Conservation (phyloP, 768 basidiomycete species). For the Boletus sp. region DNA sequence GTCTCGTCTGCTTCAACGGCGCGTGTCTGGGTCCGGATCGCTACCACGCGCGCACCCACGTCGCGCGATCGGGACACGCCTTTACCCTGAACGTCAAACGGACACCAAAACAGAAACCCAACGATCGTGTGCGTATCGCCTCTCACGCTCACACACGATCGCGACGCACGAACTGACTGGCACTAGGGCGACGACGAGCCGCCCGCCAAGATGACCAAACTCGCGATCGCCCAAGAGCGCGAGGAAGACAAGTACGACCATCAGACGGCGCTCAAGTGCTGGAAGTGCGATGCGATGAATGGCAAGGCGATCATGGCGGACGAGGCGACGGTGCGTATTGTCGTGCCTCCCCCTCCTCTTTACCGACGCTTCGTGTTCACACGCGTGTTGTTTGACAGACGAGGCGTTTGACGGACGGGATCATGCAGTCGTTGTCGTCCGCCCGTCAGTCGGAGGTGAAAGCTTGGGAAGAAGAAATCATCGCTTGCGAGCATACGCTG, state of each 20-base stretch:
- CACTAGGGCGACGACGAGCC: constrained; percentile 74
- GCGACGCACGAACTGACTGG: background rate
- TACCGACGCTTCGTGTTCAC: background rate
- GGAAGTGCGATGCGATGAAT: constrained; percentile 57
- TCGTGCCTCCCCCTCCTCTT: too few species aligned
- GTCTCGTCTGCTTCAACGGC: constrained; percentile 92
- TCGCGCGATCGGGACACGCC: constrained; percentile 64
- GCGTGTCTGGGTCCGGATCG: constrained; percentile 64
- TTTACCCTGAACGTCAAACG: constrained; percentile 83
- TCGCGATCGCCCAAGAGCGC: constrained; percentile 81
- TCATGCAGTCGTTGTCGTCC: constrained; percentile 82
- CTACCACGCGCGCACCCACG: constrained; percentile 74
- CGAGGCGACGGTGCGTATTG: constrained; percentile 33
- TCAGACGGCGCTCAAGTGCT: constrained; percentile 65
- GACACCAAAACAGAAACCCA: constrained; percentile 51
- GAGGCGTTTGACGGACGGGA: constrained; percentile 53
- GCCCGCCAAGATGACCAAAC: constrained; percentile 83
- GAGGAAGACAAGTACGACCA: constrained; percentile 89
- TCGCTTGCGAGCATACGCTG: constrained; percentile 77
- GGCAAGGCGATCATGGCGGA: constrained; percentile 44
- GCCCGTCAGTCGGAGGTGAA: constrained; percentile 92
- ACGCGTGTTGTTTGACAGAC: constrained; percentile 34
- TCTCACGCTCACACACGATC: too few species aligned
- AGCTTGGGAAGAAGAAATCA: constrained; percentile 96
- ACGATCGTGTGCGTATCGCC: constrained; percentile 55